Conservation (phyloP, 1,139 yeast genomes). For the Scheffersomyces segobiensis region DNA sequence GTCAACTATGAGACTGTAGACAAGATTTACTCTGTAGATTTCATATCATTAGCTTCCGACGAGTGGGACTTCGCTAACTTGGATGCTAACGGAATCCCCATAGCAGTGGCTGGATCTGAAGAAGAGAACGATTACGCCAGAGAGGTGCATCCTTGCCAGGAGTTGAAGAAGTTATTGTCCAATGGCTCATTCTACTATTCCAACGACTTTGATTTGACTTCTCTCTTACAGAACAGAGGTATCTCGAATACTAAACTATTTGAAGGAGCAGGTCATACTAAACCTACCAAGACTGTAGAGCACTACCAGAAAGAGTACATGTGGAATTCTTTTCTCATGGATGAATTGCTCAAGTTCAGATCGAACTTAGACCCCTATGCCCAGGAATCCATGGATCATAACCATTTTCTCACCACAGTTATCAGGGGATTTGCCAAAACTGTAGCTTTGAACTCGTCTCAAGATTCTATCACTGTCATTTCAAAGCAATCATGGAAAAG, state of each 20-base stretch:
- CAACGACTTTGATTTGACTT: conserved; percentile 87
- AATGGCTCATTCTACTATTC: conserved; percentile 94
- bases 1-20: conserved; percentile 77
- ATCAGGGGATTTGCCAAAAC: conserved; percentile 95
- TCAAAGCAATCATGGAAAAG: conserved; percentile 94
- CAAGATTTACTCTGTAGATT: conserved; percentile 81
- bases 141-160: conserved; percentile 81
- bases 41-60: conserved; percentile 67
- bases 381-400: conserved; percentile 62
- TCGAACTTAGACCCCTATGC: conserved; percentile 64
- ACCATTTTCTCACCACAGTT: conserved; percentile 83
- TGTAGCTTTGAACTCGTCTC: conserved; percentile 49
- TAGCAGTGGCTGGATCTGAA: conserved; percentile 16
- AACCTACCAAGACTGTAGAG: conserved; percentile 32
- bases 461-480: conserved; percentile 71
- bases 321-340: conserved; percentile 96
- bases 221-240: conserved; percentile 74
- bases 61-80: conserved; percentile 80
- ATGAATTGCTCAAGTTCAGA: conserved; percentile 75
- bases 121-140: conserved; percentile 24
- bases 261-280: conserved; percentile 25
- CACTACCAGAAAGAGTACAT: conserved; percentile 79
- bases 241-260: conserved; percentile 27
- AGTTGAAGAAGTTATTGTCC: conserved; percentile 70
- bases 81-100: conserved; percentile 64